Base-by-base conservation (phyloP, 2,329 filamentous ascomycete genomes). In the Scedosporium boydii region DNA sequence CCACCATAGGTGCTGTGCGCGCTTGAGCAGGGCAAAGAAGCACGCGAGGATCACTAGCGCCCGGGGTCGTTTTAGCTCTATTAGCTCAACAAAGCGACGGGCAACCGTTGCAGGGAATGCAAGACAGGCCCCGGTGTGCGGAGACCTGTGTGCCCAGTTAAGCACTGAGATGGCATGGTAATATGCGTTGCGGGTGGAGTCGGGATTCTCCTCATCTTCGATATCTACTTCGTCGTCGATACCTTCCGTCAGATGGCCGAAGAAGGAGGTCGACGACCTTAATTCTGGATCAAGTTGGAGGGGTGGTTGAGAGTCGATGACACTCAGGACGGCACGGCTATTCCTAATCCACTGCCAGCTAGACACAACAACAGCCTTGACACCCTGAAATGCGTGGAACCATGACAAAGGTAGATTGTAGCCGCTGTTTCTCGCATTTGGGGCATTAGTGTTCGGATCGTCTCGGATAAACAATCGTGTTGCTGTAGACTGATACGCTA, bases 381-480 rank as follows among this genome's bases (percentile, higher is more conserved):
- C 83, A 10, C 85, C 85, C 67, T 87, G 85, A 68, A 87, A 87
- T 3, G 85, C 82, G 68, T 87, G 85, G 64, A 88, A 87, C 84
- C 84, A 87, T 3, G 82, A 79, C 53, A 87, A 72, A 0, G 85
- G 85, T n/a, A 87, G 72, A 18, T 77, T 76, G 68, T 88, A 88
- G 46, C 75, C 76, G 55, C 65, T 10, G 34, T 38, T 74, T n/a
- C 71, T 69, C 3, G 74, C 69, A 29, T 77, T 75, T 58, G 74
- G 73, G 3, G 69, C 67, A 10, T 70, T 69, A 16, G 72, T 72
- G 12, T 60, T 63, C 26, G 63, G 46, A 29, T 86, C 83, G 62
- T 85, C 82, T 59, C 84, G 82, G 63, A 80, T 79, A 65, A 87
- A 87, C 63, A 86, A 79, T 67, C 88, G 76, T 58, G 85, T 79